A percentile compares a stretch with the other conserved stretches of the same genome.
Evolutionary conservation across 345 rosid genomes (phyloP).

Genomic region (Orychophragmus violaceus): DNA sequence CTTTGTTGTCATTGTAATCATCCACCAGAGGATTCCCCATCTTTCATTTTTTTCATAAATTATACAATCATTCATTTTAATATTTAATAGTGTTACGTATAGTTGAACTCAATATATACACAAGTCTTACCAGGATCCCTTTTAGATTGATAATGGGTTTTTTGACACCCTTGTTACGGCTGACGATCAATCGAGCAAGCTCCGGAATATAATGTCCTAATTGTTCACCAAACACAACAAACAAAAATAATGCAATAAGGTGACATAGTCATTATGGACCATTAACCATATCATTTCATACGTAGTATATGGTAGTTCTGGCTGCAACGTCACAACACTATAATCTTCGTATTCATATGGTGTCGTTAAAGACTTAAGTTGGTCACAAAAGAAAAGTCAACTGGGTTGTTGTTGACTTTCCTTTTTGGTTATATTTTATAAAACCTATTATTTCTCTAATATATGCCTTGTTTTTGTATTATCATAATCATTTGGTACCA

Average conservation of each 20-base stretch:
- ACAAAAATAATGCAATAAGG: neutral
- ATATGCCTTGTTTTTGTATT: neutral
- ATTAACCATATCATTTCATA: neutral
- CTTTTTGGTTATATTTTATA: neutral
- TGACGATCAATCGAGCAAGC: constrained; percentile 50
- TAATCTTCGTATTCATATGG: neutral
- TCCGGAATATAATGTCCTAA: constrained; percentile 87
- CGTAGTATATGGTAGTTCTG: neutral
- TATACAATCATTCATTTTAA: neutral
- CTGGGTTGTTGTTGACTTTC: constrained; percentile 11
- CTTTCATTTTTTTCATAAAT: neutral
- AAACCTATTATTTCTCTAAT: neutral
- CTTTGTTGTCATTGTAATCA: constrained; percentile 25
- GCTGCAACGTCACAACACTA: constrained; percentile 12
- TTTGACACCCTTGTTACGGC: constrained; percentile 42
- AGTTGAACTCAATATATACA: neutral
- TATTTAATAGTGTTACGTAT: neutral
- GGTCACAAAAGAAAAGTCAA: constrained; percentile 17
- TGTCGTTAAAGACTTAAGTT: constrained; percentile 1
- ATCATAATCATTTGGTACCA: too few species aligned
- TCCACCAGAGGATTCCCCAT: constrained; percentile 27
- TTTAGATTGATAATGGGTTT: constrained; percentile 53
- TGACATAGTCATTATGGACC: neutral
- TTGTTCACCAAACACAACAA: neutral
- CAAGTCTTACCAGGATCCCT: constrained; percentile 60